Conservation (phyloP, 495 filamentous ascomycete species). For the Penicillium cosmopolitanum region DNA sequence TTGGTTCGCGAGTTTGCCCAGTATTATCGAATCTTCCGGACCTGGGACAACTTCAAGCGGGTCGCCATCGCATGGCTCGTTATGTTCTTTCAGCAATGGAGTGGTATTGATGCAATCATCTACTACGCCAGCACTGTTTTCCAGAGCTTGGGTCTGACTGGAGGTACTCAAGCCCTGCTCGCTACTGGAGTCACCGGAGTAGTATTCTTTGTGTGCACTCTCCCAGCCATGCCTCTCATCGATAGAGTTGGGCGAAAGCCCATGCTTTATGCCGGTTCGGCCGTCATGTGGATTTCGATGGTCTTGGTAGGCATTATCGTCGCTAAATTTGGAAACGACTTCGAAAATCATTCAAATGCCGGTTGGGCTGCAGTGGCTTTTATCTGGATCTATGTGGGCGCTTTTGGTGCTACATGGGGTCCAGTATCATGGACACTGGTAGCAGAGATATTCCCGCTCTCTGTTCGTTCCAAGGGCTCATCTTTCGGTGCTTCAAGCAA, state of each 20-base stretch:
- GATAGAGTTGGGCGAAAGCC: conserved; percentile 76
- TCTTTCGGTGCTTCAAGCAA: conserved; percentile 47
- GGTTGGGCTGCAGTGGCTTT: conserved; percentile 47
- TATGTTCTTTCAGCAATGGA: conserved; percentile 50
- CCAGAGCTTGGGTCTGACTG: conserved; percentile 82
- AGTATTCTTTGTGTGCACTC: conserved; percentile 70
- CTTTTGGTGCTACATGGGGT: conserved; percentile 71
- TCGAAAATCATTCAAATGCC: conserved; percentile 36
- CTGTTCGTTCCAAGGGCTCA: conserved; percentile 49
- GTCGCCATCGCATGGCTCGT: conserved; percentile 41
- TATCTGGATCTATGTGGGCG: conserved; percentile 37
- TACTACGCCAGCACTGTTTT: conserved; percentile 44
- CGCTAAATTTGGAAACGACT: conserved; percentile 39
- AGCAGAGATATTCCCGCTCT: conserved; percentile 48
- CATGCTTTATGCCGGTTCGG: conserved; percentile 70
- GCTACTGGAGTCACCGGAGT: conserved; percentile 63
- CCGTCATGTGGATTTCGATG: conserved; percentile 39
- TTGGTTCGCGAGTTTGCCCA: conserved; percentile 40
- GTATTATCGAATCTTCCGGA: conserved; percentile 37
- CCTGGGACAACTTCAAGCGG: conserved; percentile 46
- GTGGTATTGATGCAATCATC: conserved; percentile 46
- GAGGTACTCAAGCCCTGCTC: conserved; percentile 71
- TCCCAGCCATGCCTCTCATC: conserved; percentile 73
- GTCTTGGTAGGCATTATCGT: conserved; percentile 53
- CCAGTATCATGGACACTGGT: conserved; percentile 31